Evolutionary conservation across 768 basidiomycete genomes (phyloP), one percentile per base, ranked within the genome.

Genomic region (Mycena crocata): DNA sequence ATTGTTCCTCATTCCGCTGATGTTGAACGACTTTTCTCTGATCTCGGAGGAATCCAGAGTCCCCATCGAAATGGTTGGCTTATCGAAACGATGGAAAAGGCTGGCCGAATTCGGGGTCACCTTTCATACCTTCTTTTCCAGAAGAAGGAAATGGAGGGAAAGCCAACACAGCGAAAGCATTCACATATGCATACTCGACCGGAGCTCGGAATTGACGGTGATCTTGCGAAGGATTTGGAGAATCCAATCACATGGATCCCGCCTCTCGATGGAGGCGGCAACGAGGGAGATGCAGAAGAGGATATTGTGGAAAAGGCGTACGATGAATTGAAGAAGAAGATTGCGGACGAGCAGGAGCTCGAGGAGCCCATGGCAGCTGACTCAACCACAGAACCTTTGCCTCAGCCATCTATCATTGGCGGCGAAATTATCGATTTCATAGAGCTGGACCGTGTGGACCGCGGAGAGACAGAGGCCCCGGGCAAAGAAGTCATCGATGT

Each of bases 1-100:
- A 72, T 79, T 55, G 73, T 78, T 10, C 76, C 77, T 13, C 77
- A 77, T 63, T 49, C 76, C 3, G 74, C 72, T 15, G 72, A 77
- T 30, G 68, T 77, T 40, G 75, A 77, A 57, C 48, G 62, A 0
- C 50, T 72, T 4, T 77, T 77, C 66, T 76, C 75, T 0, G 50
- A 34, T 19, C 69, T 77, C 17, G 68, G 70, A 15, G 65, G 69
- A 9, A 59, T 69, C 30, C 76, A 78, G 57, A 31, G 49, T 13
- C 52, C 48, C 1, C 66, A 67, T 49, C 65, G 67, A 3, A 72
- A 56, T 57, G 61, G 62, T 17, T 68, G 74, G 15, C 59, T 67
- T n/a, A 64, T 74, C 44, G 61, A 70, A 30, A 56, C 55, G 5
- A 50, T 75, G 19, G 72, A 66, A 13, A 73, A 51, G 40, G 48